phyloP scores from a whole-genome alignment of 495 filamentous ascomycete species.

The Xylaria venustula region DNA sequence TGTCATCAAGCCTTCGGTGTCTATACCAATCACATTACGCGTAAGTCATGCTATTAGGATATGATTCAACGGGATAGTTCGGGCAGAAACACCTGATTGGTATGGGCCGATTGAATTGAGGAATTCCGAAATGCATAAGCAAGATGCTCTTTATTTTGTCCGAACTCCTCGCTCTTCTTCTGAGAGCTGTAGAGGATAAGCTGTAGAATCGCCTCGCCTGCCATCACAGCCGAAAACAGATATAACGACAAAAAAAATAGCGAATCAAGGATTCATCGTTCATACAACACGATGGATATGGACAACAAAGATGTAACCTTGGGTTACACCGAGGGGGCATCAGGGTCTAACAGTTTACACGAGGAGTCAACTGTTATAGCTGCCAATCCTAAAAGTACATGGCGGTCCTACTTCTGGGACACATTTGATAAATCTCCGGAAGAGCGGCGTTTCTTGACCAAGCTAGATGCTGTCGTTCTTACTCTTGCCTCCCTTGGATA shows the following conservation, averaged over 20 bases:
- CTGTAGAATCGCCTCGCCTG: background rate
- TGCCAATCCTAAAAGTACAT: constrained; percentile 31
- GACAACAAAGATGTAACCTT: constrained; percentile 24
- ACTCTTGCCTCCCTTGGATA: constrained; percentile 57
- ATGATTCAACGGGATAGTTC: background rate
- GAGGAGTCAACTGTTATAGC: constrained; percentile 8
- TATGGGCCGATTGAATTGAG: background rate
- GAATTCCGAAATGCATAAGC: background rate
- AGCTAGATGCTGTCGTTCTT: constrained; percentile 56
- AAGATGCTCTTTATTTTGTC: background rate
- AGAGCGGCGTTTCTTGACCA: constrained; percentile 59
- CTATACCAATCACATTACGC: background rate
- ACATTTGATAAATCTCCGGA: constrained; percentile 60
- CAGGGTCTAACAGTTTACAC: background rate
- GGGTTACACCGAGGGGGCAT: constrained; percentile 27
- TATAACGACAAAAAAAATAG: background rate
- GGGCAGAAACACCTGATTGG: no score
- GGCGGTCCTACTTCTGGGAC: constrained; percentile 54
- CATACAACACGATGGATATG: constrained; percentile 9
- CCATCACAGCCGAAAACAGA: background rate
- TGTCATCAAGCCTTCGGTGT: background rate
- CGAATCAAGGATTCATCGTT: background rate
- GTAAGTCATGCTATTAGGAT: background rate
- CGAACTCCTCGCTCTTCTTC: no score
- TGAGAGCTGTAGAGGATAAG: background rate